Percentiles rank a stretch among this genome's conserved stretches.
phyloP scores from a whole-genome alignment of 2,329 filamentous ascomycete genomes.

The Aspergillus novoparasiticus region DNA sequence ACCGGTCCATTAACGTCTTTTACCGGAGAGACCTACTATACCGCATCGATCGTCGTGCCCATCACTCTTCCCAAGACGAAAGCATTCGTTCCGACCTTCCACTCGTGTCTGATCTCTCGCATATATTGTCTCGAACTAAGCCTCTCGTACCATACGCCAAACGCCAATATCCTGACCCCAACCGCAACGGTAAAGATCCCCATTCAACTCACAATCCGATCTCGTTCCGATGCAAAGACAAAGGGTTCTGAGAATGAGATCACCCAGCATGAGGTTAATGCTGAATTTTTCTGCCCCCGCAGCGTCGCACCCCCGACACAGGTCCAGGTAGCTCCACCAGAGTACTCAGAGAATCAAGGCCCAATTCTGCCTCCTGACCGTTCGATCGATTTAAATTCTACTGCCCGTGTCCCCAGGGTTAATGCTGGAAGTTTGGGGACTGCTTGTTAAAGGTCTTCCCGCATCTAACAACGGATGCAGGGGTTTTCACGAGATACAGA shows the following conservation, averaged over 20 bases:
- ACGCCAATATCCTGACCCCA: slow-evolving; percentile 44
- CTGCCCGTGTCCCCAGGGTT: background rate
- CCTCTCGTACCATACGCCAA: slow-evolving; percentile 57
- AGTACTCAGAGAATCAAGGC: slow-evolving; percentile 1
- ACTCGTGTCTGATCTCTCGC: slow-evolving; percentile 68
- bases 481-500: background rate
- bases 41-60: slow-evolving; percentile 64
- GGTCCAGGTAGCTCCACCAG: background rate
- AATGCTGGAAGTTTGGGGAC: background rate
- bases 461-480: background rate
- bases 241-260: slow-evolving; percentile 14
- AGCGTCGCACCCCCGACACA: slow-evolving; percentile 13
- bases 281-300: slow-evolving; percentile 25
- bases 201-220: slow-evolving; percentile 42
- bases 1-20: slow-evolving; percentile 44
- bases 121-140: slow-evolving; percentile 63
- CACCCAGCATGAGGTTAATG: slow-evolving; percentile 22
- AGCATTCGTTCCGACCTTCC: slow-evolving; percentile 68
- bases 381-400: background rate
- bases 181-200: slow-evolving; percentile 46
- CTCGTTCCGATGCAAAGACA: slow-evolving; percentile 6
- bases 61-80: slow-evolving; percentile 63
- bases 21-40: slow-evolving; percentile 58
- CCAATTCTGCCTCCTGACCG: background rate
- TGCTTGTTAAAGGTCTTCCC: background rate